Conservation (phyloP, 2,329 filamentous ascomycete species). For the Alternaria dauci region DNA sequence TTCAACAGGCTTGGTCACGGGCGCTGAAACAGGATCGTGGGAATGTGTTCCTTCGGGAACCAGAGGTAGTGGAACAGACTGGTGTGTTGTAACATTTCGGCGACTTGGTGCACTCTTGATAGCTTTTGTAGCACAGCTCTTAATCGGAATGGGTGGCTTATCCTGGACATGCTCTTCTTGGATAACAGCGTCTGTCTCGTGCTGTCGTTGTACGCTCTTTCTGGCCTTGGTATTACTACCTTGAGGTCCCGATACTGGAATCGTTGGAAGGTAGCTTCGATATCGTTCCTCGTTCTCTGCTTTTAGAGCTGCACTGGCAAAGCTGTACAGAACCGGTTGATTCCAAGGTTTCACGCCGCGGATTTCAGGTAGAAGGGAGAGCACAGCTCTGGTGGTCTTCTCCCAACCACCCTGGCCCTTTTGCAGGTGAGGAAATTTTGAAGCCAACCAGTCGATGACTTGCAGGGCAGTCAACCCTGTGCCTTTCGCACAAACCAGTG, state of each 20-base stretch:
- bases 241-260: neutral
- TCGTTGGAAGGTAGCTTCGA: neutral
- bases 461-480: constrained; percentile 17
- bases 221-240: neutral
- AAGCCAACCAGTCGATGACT: constrained; percentile 19
- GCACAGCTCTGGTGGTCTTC: constrained; percentile 16
- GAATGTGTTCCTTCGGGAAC: neutral
- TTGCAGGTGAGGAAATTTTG: constrained; percentile 20
- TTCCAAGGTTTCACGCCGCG: constrained; percentile 1
- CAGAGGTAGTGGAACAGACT: neutral
- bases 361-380: constrained; percentile 26
- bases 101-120: neutral
- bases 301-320: constrained; percentile 9
- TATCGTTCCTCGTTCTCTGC: constrained; percentile 7
- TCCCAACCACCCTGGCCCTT: constrained; percentile 23
- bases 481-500: constrained; percentile 22
- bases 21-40: neutral
- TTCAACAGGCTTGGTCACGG: neutral
- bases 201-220: neutral
- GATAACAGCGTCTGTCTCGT: neutral
- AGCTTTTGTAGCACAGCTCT: neutral
- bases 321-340: constrained; percentile 10
- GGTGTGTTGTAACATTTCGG: neutral
- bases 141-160: neutral
- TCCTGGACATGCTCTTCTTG: neutral